Evolutionary conservation across 805 yeast genomes (phyloP).

Genomic region (Spathaspora girioi): DNA sequence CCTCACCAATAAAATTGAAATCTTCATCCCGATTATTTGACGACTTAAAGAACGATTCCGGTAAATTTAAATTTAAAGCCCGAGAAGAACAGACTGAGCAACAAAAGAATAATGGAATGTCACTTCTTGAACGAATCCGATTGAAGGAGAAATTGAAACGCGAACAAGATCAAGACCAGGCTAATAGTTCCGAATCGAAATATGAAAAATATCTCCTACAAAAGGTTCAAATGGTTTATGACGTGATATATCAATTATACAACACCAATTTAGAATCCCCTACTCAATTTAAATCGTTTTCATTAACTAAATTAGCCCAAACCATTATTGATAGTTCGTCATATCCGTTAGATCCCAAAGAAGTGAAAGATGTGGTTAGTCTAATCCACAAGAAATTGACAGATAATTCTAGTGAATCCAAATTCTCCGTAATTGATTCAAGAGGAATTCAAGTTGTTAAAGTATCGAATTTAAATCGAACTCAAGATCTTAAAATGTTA

Average conservation of each 20-base stretch:
- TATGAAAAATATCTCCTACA: constrained; percentile 20
- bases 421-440: constrained; percentile 18
- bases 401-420: constrained; percentile 1
- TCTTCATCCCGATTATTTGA: constrained; percentile 5
- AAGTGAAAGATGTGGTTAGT: constrained; percentile 24
- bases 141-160: constrained; percentile 28
- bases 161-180: constrained; percentile 6
- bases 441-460: constrained; percentile 23
- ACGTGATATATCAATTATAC: constrained; percentile 29
- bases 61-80: constrained; percentile 34
- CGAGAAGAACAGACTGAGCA: constrained; percentile 15
- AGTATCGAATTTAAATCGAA: constrained; percentile 22
- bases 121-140: constrained; percentile 34
- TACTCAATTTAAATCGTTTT: constrained; percentile 12
- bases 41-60: constrained; percentile 28
- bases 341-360: constrained; percentile 27
- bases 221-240: constrained; percentile 29
- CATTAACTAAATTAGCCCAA: constrained; percentile 22
- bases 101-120: constrained; percentile 21
- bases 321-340: constrained; percentile 30
- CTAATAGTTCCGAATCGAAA: constrained; percentile 18
- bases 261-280: constrained; percentile 1
- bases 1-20: constrained; percentile 11
- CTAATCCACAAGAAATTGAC: constrained; percentile 16
- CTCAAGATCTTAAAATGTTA: constrained; percentile 17